A percentile compares a stretch with the other conserved stretches of the same genome.
Conservation (phyloP, 192 early-diverging fungal species). For the Rhizophagus sp. region DNA sequence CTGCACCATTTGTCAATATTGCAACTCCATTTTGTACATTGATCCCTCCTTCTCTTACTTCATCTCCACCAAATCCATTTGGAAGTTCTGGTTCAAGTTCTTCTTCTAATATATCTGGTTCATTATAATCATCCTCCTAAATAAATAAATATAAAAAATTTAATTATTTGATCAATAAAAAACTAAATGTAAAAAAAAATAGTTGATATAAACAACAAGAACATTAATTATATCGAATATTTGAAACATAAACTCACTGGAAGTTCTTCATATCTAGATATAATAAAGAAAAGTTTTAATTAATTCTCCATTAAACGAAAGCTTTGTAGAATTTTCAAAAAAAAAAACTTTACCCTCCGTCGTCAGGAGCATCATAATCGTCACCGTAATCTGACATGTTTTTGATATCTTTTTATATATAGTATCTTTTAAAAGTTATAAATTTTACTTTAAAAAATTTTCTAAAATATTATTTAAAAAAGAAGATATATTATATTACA, state of each 20-base stretch:
- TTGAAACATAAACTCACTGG: background rate
- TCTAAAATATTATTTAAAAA: too few species aligned
- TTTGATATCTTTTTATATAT: too few species aligned
- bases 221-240: too few species aligned
- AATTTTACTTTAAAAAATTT: too few species aligned
- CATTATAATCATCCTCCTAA: background rate
- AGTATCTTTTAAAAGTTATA: too few species aligned
- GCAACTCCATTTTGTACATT: background rate
- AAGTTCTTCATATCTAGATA: background rate
- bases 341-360: background rate
- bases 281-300: background rate
- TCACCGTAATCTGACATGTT: background rate
- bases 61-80: constrained; percentile 11
- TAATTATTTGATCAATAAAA: too few species aligned
- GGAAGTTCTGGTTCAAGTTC: constrained; percentile 8
- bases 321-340: background rate
- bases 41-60: background rate
- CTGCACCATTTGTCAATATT: constrained; percentile 17
- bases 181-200: too few species aligned
- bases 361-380: background rate
- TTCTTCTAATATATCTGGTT: constrained; percentile 4
- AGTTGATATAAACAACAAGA: too few species aligned
- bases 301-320: background rate
- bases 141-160: too few species aligned
- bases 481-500: too few species aligned